A percentile compares a stretch with the other conserved stretches of the same genome.
These are phyloP conservation scores for Plenodomus biglobosus DNA, from an alignment of 2,329 filamentous ascomycete species.

Conservation along the genomic window DNA sequence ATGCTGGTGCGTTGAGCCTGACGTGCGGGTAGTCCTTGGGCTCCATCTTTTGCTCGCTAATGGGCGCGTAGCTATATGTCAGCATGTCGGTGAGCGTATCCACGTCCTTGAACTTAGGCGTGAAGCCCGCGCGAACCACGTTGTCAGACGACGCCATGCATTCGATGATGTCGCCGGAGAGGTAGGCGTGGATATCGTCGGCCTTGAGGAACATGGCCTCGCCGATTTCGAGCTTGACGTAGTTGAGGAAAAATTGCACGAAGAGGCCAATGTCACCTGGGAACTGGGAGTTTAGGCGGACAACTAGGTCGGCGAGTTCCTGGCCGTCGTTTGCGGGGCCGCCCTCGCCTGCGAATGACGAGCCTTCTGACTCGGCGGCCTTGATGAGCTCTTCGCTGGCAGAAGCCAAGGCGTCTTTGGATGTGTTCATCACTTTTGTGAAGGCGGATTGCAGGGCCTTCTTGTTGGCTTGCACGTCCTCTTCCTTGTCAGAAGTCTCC, in stretches of 20 bases:
- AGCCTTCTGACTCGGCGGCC: slow-evolving; percentile 67
- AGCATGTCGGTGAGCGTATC: slow-evolving; percentile 84
- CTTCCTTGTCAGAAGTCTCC: slow-evolving; percentile 51
- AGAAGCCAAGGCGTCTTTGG: slow-evolving; percentile 63
- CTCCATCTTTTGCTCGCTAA: slow-evolving; percentile 90
- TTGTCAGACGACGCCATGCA: slow-evolving; percentile 99
- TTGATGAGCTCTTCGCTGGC: slow-evolving; percentile 70
- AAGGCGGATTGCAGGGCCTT: slow-evolving; percentile 75
- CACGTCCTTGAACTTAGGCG: slow-evolving; percentile 98
- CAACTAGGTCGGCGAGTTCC: slow-evolving; percentile 74
- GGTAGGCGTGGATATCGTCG: slow-evolving; percentile 95
- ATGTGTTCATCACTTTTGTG: slow-evolving; percentile 76
- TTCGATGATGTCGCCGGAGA: slow-evolving; percentile 93
- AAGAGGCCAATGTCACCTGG: slow-evolving; percentile 87
- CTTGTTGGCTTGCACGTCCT: slow-evolving; percentile 64
- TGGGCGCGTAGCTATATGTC: slow-evolving; percentile 93
- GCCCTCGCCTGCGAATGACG: slow-evolving; percentile 73
- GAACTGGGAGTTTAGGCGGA: slow-evolving; percentile 79
- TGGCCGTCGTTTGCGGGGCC: slow-evolving; percentile 67
- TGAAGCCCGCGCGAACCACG: slow-evolving; percentile 94
- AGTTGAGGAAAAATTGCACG: slow-evolving; percentile 96
- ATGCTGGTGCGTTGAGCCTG: slow-evolving; percentile 77
- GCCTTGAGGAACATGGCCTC: slow-evolving; percentile 96
- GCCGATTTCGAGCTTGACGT: slow-evolving; percentile 80
- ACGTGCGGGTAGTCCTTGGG: slow-evolving; percentile 84